Evolutionary conservation across 768 basidiomycete genomes (phyloP).

Genomic region (Kwoniella heveanensis): DNA sequence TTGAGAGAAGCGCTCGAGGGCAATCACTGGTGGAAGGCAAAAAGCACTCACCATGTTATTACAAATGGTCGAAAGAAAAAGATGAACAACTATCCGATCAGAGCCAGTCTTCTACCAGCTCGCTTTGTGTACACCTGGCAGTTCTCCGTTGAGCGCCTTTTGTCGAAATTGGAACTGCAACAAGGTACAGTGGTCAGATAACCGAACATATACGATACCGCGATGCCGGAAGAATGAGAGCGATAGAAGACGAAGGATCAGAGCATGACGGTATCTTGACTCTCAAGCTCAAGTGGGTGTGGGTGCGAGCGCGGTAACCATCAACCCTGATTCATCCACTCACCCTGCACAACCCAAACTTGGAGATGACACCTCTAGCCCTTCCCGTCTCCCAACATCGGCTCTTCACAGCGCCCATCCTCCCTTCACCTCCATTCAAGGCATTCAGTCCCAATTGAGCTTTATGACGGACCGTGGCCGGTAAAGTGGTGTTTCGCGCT

Average conservation of each 20-base stretch:
- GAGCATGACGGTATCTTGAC: too few species aligned
- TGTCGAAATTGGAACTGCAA: slow-evolving; percentile 86
- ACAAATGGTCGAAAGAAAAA: slow-evolving; percentile 28
- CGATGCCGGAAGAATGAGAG: too few species aligned
- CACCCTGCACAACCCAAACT: slow-evolving; percentile 84
- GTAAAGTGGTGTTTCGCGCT: slow-evolving; percentile 86
- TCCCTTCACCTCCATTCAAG: slow-evolving; percentile 72
- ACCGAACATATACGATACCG: too few species aligned
- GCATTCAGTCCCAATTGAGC: slow-evolving; percentile 91
- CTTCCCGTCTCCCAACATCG: slow-evolving; percentile 81
- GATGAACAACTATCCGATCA: background rate
- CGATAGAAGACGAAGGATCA: background rate
- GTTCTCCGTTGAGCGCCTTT: slow-evolving; percentile 76
- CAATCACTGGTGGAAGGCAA: too few species aligned
- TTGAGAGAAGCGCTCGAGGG: too few species aligned
- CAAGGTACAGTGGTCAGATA: slow-evolving; percentile 6
- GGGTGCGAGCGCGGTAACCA: too few species aligned
- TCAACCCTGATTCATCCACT: too few species aligned
- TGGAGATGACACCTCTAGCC: slow-evolving; percentile 81
- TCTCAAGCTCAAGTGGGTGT: too few species aligned
- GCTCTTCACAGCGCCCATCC: slow-evolving; percentile 86
- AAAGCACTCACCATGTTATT: slow-evolving; percentile 1
- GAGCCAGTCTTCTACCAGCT: slow-evolving; percentile 67
- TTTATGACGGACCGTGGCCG: slow-evolving; percentile 84
- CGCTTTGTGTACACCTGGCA: slow-evolving; percentile 85